A percentile compares a stretch with the other conserved stretches of the same genome.
These are phyloP conservation scores for Fusarium tjaetaba DNA, from an alignment of 2,329 filamentous ascomycete genomes.

Conservation along the genomic window DNA sequence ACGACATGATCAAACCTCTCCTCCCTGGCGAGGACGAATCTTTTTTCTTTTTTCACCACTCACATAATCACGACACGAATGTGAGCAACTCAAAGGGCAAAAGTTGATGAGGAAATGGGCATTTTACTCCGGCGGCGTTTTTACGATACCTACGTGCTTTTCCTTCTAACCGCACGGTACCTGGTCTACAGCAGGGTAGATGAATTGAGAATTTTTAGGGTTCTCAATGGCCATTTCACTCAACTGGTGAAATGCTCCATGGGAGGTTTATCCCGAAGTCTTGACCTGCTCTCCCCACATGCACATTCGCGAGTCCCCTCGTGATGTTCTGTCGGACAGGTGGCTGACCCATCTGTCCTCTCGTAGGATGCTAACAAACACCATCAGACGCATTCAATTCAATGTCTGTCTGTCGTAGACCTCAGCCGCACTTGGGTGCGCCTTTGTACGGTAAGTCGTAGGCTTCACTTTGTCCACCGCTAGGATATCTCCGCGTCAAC, in stretches of 20 bases:
- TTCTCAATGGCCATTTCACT: constrained; percentile 80
- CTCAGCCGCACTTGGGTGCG: constrained; percentile 27
- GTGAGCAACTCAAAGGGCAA: constrained; percentile 37
- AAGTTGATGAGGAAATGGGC: constrained; percentile 49
- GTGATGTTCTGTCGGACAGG: constrained; percentile 26
- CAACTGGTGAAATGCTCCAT: constrained; percentile 75
- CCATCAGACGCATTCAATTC: constrained; percentile 3
- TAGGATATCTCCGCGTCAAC: constrained; percentile 90
- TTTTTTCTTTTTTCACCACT: constrained; percentile 34
- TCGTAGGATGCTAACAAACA: constrained; percentile 31
- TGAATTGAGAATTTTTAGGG: constrained; percentile 55
- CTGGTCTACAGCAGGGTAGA: constrained; percentile 52
- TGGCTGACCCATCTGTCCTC: constrained; percentile 2
- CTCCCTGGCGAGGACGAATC: constrained; percentile 36
- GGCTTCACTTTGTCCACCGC: constrained; percentile 58
- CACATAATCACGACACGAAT: constrained; percentile 20
- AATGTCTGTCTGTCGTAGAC: constrained; percentile 26
- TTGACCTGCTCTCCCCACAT: constrained; percentile 39
- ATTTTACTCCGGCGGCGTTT: constrained; percentile 54
- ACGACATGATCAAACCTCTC: constrained; percentile 34
- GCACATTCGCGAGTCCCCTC: constrained; percentile 28
- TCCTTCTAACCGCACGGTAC: constrained; percentile 43
- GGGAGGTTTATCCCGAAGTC: constrained; percentile 79
- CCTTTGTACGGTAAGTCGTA: constrained; percentile 36
- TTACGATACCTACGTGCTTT: constrained; percentile 45